phyloP scores from a whole-genome alignment of 805 yeast genomes.

The Saccharomycopsis vini region DNA sequence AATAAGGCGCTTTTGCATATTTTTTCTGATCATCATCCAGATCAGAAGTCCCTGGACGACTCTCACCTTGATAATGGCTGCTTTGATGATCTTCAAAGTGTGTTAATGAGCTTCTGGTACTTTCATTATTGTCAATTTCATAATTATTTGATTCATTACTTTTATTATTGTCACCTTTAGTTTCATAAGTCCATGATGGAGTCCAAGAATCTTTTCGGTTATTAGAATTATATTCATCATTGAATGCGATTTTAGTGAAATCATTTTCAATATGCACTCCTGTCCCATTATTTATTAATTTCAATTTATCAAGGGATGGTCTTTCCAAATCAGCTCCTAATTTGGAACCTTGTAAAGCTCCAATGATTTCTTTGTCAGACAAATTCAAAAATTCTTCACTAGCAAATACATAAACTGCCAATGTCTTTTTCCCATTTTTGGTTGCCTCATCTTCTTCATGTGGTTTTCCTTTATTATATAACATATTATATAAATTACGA shows the following conservation, averaged over 20 bases:
- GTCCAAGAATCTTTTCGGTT: no score
- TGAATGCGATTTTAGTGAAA: no score
- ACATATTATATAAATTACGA: conserved; percentile 57
- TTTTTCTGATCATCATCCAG: background rate
- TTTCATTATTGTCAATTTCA: no score
- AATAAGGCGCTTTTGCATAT: conserved; percentile 4
- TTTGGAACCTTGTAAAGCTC: conserved; percentile 37
- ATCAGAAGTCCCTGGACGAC: no score
- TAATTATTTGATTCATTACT: no score
- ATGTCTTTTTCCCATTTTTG: background rate
- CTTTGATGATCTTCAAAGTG: no score
- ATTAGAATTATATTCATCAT: no score
- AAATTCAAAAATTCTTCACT: conserved; percentile 38
- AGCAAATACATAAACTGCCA: conserved; percentile 57
- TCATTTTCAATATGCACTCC: no score
- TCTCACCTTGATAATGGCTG: no score
- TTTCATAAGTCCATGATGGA: no score
- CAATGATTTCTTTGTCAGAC: conserved; percentile 33
- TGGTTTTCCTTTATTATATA: conserved; percentile 46
- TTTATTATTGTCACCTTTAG: no score
- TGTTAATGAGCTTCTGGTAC: no score
- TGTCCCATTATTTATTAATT: background rate
- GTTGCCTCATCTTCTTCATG: background rate
- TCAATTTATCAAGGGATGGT: conserved; percentile 19
- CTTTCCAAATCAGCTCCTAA: conserved; percentile 42